Evolutionary conservation across 1,139 yeast species (phyloP), one percentile per base, ranked within the genome.

Genomic region (Taphrina communis): DNA sequence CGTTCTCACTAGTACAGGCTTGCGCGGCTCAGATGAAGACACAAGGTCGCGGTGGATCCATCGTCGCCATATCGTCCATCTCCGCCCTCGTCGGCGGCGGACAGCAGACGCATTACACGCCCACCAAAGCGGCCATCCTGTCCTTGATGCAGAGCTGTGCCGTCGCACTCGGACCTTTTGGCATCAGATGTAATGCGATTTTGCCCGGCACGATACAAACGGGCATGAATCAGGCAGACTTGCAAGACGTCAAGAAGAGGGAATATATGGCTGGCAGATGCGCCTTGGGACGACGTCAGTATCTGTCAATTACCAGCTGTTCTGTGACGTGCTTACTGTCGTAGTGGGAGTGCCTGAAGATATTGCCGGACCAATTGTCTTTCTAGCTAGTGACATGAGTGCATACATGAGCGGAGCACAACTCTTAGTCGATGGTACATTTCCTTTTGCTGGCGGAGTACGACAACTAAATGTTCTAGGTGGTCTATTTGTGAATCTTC

Each of bases 121-220:
- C 87, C 70, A 85, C 85, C 75, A 87, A 87, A 38, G 88, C 87
- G 1, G 84, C 83, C n/a, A 76, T 82, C 71, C 86, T 84, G 72
- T 46, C 83, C 82, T 78, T 85, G 71, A 82, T 85, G 46, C 82
- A 80, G 75, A 84, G 86, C 4, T 78, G 85, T 71, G 86, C 87
- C 7, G 81, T 84, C 48, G 83, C 85, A 38, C 82, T 84, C 71
- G 87, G 87, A 4, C 72, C 72, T 61, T 68, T 70, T 25, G 77
- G 75, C 51, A 77, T 77, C 56, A 77, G 88, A 71, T 86, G 84
- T 60, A 85, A 85, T 75, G 79, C 85, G 48, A 82, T 85, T 35
- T 81, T 86, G 17, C 88, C 88, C 2, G 88, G 88, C 21, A 85
- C 85, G 75, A 83, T 84, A 70, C 70, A 75, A 51, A 76, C 78